These are phyloP conservation scores for Phoma sp. DNA, from an alignment of 2,329 filamentous ascomycete species.

Conservation along the genomic window DNA sequence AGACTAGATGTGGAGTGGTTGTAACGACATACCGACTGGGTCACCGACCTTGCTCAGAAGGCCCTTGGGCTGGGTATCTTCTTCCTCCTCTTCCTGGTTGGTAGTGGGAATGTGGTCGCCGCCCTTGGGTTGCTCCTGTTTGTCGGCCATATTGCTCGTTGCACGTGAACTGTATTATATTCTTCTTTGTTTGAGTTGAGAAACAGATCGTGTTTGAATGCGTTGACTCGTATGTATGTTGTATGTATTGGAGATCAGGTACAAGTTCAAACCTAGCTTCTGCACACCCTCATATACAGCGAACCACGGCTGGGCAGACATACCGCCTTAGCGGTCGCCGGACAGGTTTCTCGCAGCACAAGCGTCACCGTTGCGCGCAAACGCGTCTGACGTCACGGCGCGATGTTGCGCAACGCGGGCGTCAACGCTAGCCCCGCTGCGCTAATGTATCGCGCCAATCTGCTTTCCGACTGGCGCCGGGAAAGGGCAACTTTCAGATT, in stretches of 20 bases:
- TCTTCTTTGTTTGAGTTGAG: not conserved
- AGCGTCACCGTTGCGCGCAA: slow-evolving; percentile 1
- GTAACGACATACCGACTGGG: slow-evolving; percentile 37
- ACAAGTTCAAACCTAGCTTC: not conserved
- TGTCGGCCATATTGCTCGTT: slow-evolving; percentile 18
- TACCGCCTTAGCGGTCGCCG: not conserved
- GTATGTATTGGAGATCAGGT: not conserved
- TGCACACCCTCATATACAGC: too few relatives aligned
- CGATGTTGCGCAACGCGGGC: not conserved
- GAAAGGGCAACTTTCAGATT: slow-evolving; percentile 4
- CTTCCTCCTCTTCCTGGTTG: slow-evolving; percentile 28
- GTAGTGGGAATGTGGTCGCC: slow-evolving; percentile 39
- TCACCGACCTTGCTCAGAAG: slow-evolving; percentile 42
- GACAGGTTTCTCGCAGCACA: not conserved
- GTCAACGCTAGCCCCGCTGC: not conserved
- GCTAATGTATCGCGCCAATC: too few relatives aligned
- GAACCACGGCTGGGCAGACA: too few relatives aligned
- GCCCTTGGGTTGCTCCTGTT: slow-evolving; percentile 25
- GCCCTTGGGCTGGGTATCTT: slow-evolving; percentile 33
- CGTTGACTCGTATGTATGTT: too few relatives aligned
- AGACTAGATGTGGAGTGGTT: too few relatives aligned
- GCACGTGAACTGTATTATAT: too few relatives aligned
- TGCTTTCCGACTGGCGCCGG: not conserved
- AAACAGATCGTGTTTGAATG: too few relatives aligned
- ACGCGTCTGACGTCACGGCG: slow-evolving; percentile 1